Conservation (phyloP, 495 filamentous ascomycete species). For the Astrocystis sublimbata region DNA sequence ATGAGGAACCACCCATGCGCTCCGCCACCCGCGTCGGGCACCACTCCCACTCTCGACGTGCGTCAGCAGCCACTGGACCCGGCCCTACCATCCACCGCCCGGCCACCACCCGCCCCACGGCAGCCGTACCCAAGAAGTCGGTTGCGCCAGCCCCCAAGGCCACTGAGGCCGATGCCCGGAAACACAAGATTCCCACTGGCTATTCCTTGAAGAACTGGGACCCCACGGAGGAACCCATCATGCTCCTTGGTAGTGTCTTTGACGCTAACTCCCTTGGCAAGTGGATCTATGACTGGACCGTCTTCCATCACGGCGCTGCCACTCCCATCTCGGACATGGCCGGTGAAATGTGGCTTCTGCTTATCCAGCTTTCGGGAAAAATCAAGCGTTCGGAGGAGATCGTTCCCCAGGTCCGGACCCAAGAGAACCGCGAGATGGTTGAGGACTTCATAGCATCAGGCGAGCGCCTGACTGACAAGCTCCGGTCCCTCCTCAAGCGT, state of each 20-base stretch:
- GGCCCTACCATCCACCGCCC: constrained; percentile 40
- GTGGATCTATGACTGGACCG: constrained; percentile 99
- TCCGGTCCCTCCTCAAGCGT: constrained; percentile 81
- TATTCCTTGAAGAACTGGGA: constrained; percentile 99
- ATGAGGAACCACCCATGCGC: constrained; percentile 40
- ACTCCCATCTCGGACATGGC: constrained; percentile 91
- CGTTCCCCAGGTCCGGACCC: constrained; percentile 67
- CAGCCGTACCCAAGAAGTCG: constrained; percentile 33
- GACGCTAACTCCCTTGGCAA: constrained; percentile 97
- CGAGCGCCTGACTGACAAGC: constrained; percentile 81
- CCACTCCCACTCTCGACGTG: constrained; percentile 43
- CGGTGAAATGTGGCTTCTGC: constrained; percentile 90
- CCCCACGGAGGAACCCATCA: constrained; percentile 85
- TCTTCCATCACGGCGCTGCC: constrained; percentile 82
- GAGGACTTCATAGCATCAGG: constrained; percentile 92
- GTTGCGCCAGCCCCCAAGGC: constrained; percentile 32
- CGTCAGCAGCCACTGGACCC: constrained; percentile 45
- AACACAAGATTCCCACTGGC: constrained; percentile 80
- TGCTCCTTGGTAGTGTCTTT: constrained; percentile 92
- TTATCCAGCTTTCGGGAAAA: constrained; percentile 96
- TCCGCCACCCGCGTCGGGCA: constrained; percentile 45
- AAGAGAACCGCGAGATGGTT: constrained; percentile 76
- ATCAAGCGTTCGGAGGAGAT: constrained; percentile 88
- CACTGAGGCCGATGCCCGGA: constrained; percentile 80
- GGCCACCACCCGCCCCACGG: constrained; percentile 44